Base-by-base conservation (phyloP, 352 stramenopile species). In the Paralagenidium karlingii region DNA sequence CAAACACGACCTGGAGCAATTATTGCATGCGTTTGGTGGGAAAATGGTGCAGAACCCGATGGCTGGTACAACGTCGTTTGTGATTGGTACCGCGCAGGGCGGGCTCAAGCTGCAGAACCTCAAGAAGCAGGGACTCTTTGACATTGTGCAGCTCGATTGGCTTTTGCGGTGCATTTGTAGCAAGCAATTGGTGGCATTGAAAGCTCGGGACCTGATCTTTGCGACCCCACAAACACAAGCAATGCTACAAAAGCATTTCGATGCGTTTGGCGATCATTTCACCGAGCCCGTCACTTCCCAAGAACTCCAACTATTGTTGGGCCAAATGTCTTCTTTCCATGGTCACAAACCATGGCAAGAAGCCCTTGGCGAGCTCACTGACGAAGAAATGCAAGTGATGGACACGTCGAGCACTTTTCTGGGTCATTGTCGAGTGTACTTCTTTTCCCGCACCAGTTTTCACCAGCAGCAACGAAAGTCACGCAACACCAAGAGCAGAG, bases 21-120 rank as follows among this genome's bases (percentile, higher is more conserved):
- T 88, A 1, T 21, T 91, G 6, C 63, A 86, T 38, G 63, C 68
- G 7, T 81, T 68, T 19, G 78, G 78, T 8, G 74, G 55, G 2
- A 66, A 45, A 1, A 70, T 86, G 18, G 73, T 85, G 15, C 74
- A 91, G 38, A 91, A 91, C 39, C 74, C 74, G 10, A 74, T 88
- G 21, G 45, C 36, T 6, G 69, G 74, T 20, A 66, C 55, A 22
- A 87, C 78, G 4, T 59, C 59, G 27, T 84, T 66, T 34, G 65
- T 91, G 11, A 47, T 91, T 8, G 78, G 69, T 2, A 60, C 73
- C 8, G 63, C 57, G 12, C 50, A 78, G 38, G 36, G 64, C 16
- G 78, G 78, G 2, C 78, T 91, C 30, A 91, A 88, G 53, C 65
- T 88, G 16, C 46, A 47, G 16, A 91, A 87, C 41, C 43, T 88